Percentiles rank a stretch among this genome's conserved stretches.
These are phyloP conservation scores for Rhynchosporium secalis DNA, from an alignment of 2,329 filamentous ascomycete genomes.

Conservation along the genomic window DNA sequence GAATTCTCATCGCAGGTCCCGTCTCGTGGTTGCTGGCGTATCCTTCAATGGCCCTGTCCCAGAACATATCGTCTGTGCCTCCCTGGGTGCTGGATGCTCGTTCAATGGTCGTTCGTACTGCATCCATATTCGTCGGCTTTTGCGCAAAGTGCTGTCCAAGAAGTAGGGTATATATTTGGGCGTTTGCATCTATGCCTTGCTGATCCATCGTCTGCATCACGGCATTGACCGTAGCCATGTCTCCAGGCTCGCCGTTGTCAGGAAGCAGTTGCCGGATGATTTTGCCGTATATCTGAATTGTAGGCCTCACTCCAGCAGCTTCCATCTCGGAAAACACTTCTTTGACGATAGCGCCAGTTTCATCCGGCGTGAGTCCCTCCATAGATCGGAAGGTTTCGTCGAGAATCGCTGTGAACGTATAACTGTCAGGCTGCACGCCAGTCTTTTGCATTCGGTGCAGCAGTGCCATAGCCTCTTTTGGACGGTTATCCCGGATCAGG, in stretches of 20 bases:
- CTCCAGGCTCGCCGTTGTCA: constrained; percentile 35
- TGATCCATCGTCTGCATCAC: constrained; percentile 63
- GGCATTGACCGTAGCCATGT: constrained; percentile 52
- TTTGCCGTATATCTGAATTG: constrained; percentile 65
- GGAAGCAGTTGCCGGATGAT: constrained; percentile 64
- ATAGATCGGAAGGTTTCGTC: constrained; percentile 54
- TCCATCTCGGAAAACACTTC: constrained; percentile 59
- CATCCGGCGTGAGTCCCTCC: constrained; percentile 43
- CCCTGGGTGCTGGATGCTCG: constrained; percentile 42
- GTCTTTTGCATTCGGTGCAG: constrained; percentile 59
- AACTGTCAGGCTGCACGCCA: constrained; percentile 59
- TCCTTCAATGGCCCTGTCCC: constrained; percentile 69
- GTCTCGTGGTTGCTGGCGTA: constrained; percentile 58
- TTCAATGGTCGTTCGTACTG: constrained; percentile 61
- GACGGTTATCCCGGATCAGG: constrained; percentile 52
- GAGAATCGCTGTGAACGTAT: constrained; percentile 73
- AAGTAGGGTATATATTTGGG: constrained; percentile 74
- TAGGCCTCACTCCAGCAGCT: constrained; percentile 55
- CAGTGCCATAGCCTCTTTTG: constrained; percentile 51
- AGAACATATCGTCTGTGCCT: constrained; percentile 58
- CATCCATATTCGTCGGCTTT: constrained; percentile 57
- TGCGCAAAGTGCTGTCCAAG: constrained; percentile 65
- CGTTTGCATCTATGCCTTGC: constrained; percentile 53
- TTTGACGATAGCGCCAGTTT: constrained; percentile 55
- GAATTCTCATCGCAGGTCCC: constrained; percentile 50